Base-by-base conservation (phyloP, 495 filamentous ascomycete species). In the Penicillium crystallinum region DNA sequence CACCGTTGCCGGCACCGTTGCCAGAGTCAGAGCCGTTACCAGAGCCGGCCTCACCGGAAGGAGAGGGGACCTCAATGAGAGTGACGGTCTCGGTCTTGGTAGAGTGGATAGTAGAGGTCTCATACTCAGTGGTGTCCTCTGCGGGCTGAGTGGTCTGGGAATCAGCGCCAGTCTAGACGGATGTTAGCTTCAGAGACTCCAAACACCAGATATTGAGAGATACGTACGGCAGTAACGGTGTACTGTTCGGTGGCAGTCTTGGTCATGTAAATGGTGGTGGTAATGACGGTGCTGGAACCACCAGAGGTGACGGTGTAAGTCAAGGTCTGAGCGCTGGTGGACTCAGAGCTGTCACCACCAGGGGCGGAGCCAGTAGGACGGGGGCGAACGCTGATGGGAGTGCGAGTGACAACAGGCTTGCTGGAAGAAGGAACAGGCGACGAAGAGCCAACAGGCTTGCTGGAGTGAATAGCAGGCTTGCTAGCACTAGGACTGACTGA, bases 221-320 rank as follows among this genome's bases (percentile, higher is more conserved):
- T 40, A 65, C 73, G 47, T 66, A 76, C 73, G 22, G 63, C 67
- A 47, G 63, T 69, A 54, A 70, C 69, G 35, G 70, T 74, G 39
- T 68, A 52, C 19, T 66, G 60, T 22, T 67, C 43, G 36, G 71
- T 75, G 30, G 62, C 52, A 53, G 78, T 82, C 54, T 66, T 65
- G 62, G 78, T 82, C 53, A 66, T 66, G 63, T 76, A 64, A 54
- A 82, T 73, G 17, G 79, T 82, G 44, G 80, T 83, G 23, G 80
- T 82, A 14, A 82, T 67, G 34, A 82, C 72, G 35, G 69, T 77
- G 49, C 76, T 76, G 0, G 77, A 78, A 14, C 77, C 67, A 46
- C 81, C 81, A 40, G 70, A 60, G 45, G 76, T 77, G 35, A 78
- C 78, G 19, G 76, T 83, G 78, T 84, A 93, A 27, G 75, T 79